Base-by-base conservation (phyloP, 73 alveolate genomes). In the Paramecium sonneborni region DNA sequence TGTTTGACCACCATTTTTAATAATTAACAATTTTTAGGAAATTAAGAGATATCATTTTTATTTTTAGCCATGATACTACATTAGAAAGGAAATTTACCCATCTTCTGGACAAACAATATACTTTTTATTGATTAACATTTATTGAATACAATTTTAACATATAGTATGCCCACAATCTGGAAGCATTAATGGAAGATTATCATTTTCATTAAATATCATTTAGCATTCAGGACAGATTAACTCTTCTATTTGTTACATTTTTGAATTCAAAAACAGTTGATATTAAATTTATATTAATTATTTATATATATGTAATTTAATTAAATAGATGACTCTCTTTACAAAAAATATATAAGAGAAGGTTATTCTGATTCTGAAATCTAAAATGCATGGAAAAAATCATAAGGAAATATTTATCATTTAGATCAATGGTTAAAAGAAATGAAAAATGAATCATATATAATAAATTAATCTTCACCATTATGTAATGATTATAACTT, bases 111-210 rank as follows among this genome's bases (percentile, higher is more conserved):
- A 79, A 6, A 38, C 41, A 79, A 79, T 43, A 6, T 79, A 23
- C 15, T 21, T 37, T 30, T 62, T n/a, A 41, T 79, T 26, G 34
- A 34, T 18, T 43, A 79, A 30, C 90, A 79, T 79, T 38, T 38
- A 57, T 79, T 79, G 14, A 30, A 79, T 79, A n/a, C 90, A 79
- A 21, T 43, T 20, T 79, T 79, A 44, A 46, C 90, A 79, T 24
- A 79, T 79, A 3, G 90, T 79, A 41, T 79, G 90, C 8, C 90
- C 90, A 79, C 90, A 79, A 79, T 79, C 90, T 43, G 90, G 90
- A 44, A 79, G 90, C 90, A 79, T 79, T 10, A 79, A 44, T 15
- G 90, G 90, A 1, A 44, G 18, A 79, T 79, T 79, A 3, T 43
- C 90, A 38, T 21, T 20, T 5, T 79, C 90, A 43, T 79, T 79